A percentile compares a stretch with the other conserved stretches of the same genome.
Evolutionary conservation across 805 yeast genomes (phyloP).

Genomic region (Millerozyma miso): DNA sequence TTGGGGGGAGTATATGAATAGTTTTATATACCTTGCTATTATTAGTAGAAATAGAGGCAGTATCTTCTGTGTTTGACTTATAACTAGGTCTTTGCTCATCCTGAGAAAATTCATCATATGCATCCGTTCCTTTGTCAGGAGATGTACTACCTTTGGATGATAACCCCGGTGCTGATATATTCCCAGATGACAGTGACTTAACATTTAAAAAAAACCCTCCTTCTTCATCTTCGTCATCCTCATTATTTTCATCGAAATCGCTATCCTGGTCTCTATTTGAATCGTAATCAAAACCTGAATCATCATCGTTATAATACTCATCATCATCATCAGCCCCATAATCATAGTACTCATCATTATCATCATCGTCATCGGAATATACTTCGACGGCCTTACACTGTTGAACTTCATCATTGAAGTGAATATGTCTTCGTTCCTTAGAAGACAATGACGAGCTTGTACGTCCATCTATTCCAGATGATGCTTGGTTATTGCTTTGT

Average conservation of each 20-base stretch:
- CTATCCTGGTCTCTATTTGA: conserved; percentile 19
- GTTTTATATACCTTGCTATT: conserved; percentile 41
- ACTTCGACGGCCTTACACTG: conserved; percentile 80
- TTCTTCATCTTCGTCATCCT: conserved; percentile 45
- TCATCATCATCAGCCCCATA: conserved; percentile 28
- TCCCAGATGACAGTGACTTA: conserved; percentile 36
- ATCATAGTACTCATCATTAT: conserved; percentile 28
- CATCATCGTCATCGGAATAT: conserved; percentile 21
- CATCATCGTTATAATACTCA: conserved; percentile 23
- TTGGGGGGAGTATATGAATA: conserved; percentile 80
- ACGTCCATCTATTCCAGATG: not conserved
- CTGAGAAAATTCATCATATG: not conserved
- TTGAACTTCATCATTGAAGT: conserved; percentile 89
- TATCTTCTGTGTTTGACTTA: conserved; percentile 19
- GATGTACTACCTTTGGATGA: conserved; percentile 14
- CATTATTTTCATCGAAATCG: conserved; percentile 27
- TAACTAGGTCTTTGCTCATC: conserved; percentile 4
- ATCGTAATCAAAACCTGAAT: conserved; percentile 12
- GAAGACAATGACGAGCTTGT: conserved; percentile 1
- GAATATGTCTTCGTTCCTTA: conserved; percentile 65
- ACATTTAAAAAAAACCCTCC: conserved; percentile 68
- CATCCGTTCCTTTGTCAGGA: not conserved
- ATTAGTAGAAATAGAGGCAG: conserved; percentile 27
- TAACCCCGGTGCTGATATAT: conserved; percentile 17
- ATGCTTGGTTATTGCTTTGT: not conserved